These are phyloP conservation scores for Candida glucosophila DNA, from an alignment of 1,139 yeast species.

Conservation along the genomic window DNA sequence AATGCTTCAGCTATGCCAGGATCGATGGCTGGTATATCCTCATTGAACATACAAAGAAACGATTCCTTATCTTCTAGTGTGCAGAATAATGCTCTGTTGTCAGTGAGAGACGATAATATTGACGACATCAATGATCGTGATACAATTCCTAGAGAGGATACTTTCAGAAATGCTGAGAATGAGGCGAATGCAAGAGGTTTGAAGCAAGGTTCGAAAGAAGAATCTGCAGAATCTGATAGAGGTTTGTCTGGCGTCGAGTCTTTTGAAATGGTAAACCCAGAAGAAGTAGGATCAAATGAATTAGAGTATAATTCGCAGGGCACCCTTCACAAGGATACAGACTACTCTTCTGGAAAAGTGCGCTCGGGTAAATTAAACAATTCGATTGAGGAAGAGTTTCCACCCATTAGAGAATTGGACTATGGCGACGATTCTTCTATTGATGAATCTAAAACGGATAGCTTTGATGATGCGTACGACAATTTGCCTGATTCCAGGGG, in stretches of 20 bases:
- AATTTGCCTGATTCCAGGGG: slow-evolving; percentile 20
- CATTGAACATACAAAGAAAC: too few relatives aligned
- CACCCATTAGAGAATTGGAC: slow-evolving; percentile 61
- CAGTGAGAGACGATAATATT: slow-evolving; percentile 69
- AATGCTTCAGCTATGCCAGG: slow-evolving; percentile 42
- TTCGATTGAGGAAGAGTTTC: slow-evolving; percentile 44
- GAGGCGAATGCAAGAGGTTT: slow-evolving; percentile 6
- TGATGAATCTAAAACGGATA: slow-evolving; percentile 21
- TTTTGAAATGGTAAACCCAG: slow-evolving; percentile 45
- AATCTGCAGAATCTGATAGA: slow-evolving; percentile 15
- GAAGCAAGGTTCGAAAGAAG: slow-evolving; percentile 4
- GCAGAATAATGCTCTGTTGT: slow-evolving; percentile 83
- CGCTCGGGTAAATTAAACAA: not conserved
- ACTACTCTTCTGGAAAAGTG: not conserved
- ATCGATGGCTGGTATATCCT: slow-evolving; percentile 35
- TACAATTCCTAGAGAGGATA: slow-evolving; percentile 33
- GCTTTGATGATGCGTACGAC: slow-evolving; percentile 35
- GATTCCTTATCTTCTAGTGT: slow-evolving; percentile 86
- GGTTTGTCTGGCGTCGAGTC: slow-evolving; percentile 43
- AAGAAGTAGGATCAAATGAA: slow-evolving; percentile 8
- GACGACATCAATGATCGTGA: slow-evolving; percentile 56
- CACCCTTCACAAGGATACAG: slow-evolving; percentile 2
- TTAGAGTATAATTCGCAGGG: not conserved
- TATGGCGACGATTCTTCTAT: slow-evolving; percentile 49
- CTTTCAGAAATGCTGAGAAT: slow-evolving; percentile 11